phyloP scores from a whole-genome alignment of 305 asterid genomes.

The Solanum hybrid region DNA sequence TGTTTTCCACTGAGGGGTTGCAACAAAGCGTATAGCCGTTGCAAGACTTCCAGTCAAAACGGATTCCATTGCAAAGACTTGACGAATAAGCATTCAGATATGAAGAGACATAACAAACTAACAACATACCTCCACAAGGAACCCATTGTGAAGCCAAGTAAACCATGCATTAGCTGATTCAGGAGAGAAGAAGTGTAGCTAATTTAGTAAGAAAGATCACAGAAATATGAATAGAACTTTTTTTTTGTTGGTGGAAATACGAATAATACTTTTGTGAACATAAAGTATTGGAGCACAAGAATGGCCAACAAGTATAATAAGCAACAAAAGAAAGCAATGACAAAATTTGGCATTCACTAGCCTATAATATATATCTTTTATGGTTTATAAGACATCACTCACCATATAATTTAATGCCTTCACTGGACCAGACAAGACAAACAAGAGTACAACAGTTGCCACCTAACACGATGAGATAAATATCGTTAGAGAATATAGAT shows the following conservation, averaged over 20 bases:
- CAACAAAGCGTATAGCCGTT: background rate
- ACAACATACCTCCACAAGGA: constrained; percentile 73
- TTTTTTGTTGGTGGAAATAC: background rate
- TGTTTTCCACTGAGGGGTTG: background rate
- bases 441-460: constrained; percentile 69
- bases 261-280: background rate
- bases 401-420: constrained; percentile 89
- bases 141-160: constrained; percentile 89
- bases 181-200: background rate
- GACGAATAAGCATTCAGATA: background rate
- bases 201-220: background rate
- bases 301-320: background rate
- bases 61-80: background rate
- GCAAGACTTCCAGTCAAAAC: background rate
- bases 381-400: constrained; percentile 15
- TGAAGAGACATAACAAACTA: background rate
- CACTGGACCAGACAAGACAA: constrained; percentile 90
- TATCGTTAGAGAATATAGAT: background rate
- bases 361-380: background rate
- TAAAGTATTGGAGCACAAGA: background rate
- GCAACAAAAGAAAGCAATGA: background rate
- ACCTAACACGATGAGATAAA: constrained; percentile 37
- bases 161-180: constrained; percentile 76
- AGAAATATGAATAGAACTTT: background rate
- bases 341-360: background rate